Base-by-base conservation (phyloP, 768 basidiomycete genomes). In the Mycena olivaceomarginata region DNA sequence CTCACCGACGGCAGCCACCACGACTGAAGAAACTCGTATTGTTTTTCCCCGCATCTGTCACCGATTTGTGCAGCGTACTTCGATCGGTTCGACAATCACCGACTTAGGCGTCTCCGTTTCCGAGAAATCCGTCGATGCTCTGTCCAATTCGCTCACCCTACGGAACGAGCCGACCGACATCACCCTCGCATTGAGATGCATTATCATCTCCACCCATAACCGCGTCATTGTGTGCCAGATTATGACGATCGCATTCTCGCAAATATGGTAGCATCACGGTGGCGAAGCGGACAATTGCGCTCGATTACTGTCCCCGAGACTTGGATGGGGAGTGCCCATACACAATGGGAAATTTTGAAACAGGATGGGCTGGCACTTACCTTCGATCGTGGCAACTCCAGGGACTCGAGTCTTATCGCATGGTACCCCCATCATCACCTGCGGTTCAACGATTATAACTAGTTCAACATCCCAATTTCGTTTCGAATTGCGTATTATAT, bases 21-120 rank as follows among this genome's bases (percentile, higher is more conserved):
- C 72, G 12, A 66, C 20, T 73, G 4, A 53, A 59, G 11, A 73
- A 59, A 60, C 56, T 73, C 6, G 72, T 66, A 53, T 11, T 73
- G 12, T 18, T 48, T 18, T 46, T n/a, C 20, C 41, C 43, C 10
- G 56, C 65, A 5, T 66, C 53, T 16, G 53, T 57, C 20, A 46
- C 31, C 41, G 72, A 73, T 66, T 5, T 73, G 15, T 15, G 39
- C 39, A 31, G 53, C 72, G 37, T 57, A 15, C 56, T 73, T 20
- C 18, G 37, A 4, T 31, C 41, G 5, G 53, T 57, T 59, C 72
- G 16, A 66, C 64, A n/a, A 66, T 73, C 63, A 72, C 51, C 31
- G 41, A 66, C 15, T 7, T 73, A 2, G 64, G 64, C 15, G 46
- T 72, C 22, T 72, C 48, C 43, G 31, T 73, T 20, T 11, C 4